Percentiles rank a stretch among this genome's conserved stretches.
Conservation (phyloP, 2,329 filamentous ascomycete genomes). For the Aspergillus hiratsukae region DNA sequence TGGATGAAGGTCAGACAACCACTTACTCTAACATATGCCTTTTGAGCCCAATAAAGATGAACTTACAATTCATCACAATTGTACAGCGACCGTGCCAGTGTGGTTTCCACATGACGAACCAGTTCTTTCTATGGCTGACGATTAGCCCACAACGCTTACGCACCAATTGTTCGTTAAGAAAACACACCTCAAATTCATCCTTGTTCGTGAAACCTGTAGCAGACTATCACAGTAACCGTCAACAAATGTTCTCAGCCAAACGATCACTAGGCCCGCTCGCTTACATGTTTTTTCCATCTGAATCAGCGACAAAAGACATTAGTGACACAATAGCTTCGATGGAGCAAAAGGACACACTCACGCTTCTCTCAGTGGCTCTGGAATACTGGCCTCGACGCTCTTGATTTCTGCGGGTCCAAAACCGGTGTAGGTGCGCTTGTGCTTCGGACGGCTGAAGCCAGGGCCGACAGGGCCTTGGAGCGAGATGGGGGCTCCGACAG, state of each 20-base stretch:
- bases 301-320: conserved; percentile 15
- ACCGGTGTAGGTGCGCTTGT: conserved; percentile 94
- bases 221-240: conserved; percentile 39
- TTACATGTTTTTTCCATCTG: conserved; percentile 59
- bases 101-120: conserved; percentile 93
- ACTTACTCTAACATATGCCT: background rate
- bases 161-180: background rate
- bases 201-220: conserved; percentile 68
- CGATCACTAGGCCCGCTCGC: conserved; percentile 13
- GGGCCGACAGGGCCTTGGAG: conserved; percentile 83
- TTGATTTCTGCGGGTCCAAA: conserved; percentile 91
- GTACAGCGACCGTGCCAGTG: conserved; percentile 90
- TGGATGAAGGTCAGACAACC: conserved; percentile 20
- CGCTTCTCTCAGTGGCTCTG: conserved; percentile 78
- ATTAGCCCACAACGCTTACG: conserved; percentile 2
- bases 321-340: background rate
- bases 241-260: background rate
- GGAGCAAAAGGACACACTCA: conserved; percentile 50
- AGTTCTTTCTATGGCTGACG: conserved; percentile 62
- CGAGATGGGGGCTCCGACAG: conserved; percentile 74
- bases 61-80: conserved; percentile 83
- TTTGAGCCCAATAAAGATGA: background rate
- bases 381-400: conserved; percentile 83
- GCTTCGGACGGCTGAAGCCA: conserved; percentile 84
- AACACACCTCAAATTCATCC: conserved; percentile 67